Evolutionary conservation across 805 yeast genomes (phyloP), one percentile per base, ranked within the genome.

Genomic region (Crinitomyces ghanaensis): DNA sequence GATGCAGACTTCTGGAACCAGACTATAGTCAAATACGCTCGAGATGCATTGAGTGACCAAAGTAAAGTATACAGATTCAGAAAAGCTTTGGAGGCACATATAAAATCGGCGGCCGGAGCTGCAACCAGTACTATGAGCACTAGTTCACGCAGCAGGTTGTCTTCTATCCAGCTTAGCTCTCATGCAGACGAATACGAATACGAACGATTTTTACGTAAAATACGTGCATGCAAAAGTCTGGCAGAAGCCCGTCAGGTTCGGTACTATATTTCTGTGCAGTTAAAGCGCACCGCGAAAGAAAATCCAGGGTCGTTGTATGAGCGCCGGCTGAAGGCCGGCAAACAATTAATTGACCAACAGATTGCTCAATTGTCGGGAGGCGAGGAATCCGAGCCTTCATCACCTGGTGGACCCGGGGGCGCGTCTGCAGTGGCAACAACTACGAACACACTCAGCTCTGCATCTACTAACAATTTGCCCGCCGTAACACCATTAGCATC

Each of bases 1-100:
- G 86, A 79, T 31, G 72, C 88, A 1, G 93, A 84, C 50, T 78
- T 72, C 39, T 79, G 78, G 71, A 86, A 86, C 50, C 69, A 72
- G 35, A 47, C 65, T 26, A 63, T 84, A 11, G 74, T 74, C 6
- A 67, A 68, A 33, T 51, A 68, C 2, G 69, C 80, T 2, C 76
- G 83, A 3, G 67, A 66, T 19, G 68, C 78, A 8, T 60, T 86
- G 49, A 74, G 74, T 41, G 93, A 83, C 46, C 61, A 85, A 35
- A 69, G 69, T 23, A 83, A 81, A 46, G 93, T 85, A 1, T 70
- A 76, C 38, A 69, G 74, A 42, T 65, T 86, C 15, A 59, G 93
- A 39, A 72, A 68, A 15, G 80, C 82, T 1, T 57, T 85, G 22
- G 77, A 76, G 40, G 68, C 72, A 40, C 91, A 84, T 46, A 64